phyloP scores from a whole-genome alignment of 495 filamentous ascomycete genomes.

The Aspergillus indologenus region DNA sequence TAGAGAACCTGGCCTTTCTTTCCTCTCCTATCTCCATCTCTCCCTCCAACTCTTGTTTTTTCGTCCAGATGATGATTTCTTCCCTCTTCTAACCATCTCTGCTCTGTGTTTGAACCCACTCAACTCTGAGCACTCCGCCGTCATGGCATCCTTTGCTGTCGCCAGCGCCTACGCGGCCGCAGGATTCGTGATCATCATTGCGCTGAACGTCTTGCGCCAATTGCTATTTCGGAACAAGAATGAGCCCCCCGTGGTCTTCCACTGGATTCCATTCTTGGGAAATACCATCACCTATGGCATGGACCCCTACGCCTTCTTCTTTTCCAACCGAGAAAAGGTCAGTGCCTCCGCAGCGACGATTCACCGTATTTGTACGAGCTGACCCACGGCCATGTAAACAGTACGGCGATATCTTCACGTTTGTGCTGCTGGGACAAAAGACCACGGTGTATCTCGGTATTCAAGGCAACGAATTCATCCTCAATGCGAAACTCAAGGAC shows the following conservation, averaged over 20 bases:
- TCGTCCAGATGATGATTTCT: background rate
- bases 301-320: constrained; percentile 78
- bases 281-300: constrained; percentile 80
- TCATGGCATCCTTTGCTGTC: constrained; percentile 19
- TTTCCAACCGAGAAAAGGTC: constrained; percentile 67
- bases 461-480: constrained; percentile 82
- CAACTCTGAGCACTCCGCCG: constrained; percentile 1
- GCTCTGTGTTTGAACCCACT: background rate
- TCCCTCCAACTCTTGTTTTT: background rate
- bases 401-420: constrained; percentile 81
- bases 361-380: background rate
- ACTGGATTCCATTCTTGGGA: constrained; percentile 77
- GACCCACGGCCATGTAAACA: constrained; percentile 24
- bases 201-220: constrained; percentile 67
- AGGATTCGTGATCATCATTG: constrained; percentile 45
- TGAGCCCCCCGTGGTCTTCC: constrained; percentile 78
- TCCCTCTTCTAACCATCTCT: background rate
- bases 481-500: constrained; percentile 80
- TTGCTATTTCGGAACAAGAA: constrained; percentile 66
- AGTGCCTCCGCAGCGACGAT: constrained; percentile 4
- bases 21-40: background rate
- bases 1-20: background rate
- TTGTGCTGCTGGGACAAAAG: constrained; percentile 70
- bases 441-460: constrained; percentile 73
- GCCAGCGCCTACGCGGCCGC: constrained; percentile 23